These are phyloP conservation scores for Chlorella ohadii DNA, from an alignment of 139 green algal genomes.

Conservation along the genomic window DNA sequence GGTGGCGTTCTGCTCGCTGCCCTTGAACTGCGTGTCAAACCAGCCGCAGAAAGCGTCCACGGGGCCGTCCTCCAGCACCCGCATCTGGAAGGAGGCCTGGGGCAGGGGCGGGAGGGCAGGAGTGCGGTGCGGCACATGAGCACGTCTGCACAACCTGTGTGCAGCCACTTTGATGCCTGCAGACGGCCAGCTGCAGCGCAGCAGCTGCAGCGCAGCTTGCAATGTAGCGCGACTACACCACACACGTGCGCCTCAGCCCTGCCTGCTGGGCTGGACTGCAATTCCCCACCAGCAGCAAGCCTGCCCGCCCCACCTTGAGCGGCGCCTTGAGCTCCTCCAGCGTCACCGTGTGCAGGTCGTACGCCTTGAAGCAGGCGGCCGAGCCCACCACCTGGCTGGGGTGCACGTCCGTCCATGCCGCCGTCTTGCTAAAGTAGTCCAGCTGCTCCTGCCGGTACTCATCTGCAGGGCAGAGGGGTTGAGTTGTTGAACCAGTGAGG, in stretches of 20 bases:
- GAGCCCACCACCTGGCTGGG: constrained; percentile 77
- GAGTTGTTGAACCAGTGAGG: background rate
- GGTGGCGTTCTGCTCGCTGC: constrained; percentile 70
- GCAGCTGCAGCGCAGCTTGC: no score
- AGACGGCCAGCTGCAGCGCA: no score
- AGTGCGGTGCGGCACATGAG: background rate
- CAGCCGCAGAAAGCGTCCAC: constrained; percentile 89
- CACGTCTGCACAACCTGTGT: no score
- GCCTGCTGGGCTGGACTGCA: no score
- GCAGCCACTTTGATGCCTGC: no score
- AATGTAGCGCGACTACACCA: no score
- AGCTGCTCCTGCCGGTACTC: constrained; percentile 73
- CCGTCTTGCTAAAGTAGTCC: constrained; percentile 87
- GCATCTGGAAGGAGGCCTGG: constrained; percentile 58
- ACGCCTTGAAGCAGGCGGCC: constrained; percentile 76
- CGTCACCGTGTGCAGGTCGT: constrained; percentile 87
- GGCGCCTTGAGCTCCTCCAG: constrained; percentile 83
- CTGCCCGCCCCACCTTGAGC: constrained; percentile 38
- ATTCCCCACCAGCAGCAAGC: background rate
- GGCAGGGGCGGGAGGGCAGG: background rate
- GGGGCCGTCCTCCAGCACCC: constrained; percentile 67
- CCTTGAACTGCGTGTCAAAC: constrained; percentile 90
- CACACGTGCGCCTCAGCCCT: no score
- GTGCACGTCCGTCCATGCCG: constrained; percentile 87
- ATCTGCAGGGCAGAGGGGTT: background rate